Evolutionary conservation across 345 rosid species (phyloP), one percentile per base, ranked within the genome.

Genomic region (Sonneratia alba): DNA sequence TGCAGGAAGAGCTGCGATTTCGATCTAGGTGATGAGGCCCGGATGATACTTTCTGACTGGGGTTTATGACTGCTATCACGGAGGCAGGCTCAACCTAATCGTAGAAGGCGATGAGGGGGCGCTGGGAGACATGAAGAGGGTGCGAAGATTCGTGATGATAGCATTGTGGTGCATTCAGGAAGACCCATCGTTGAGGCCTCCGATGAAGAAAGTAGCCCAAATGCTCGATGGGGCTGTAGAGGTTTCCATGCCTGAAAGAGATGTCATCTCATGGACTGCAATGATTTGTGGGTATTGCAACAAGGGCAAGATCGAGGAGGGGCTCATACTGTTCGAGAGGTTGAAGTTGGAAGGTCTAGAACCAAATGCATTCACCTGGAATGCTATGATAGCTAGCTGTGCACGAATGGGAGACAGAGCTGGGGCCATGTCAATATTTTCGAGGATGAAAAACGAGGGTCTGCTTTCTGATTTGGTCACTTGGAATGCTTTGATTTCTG

Each of bases 401-500:
- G 84, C 87, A 47, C 79, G 84, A 73, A 70, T 69, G 6, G 85
- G 89, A 70, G 83, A 85, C 76, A 65, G 71, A 59, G 64, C 36
- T 59, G 75, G 70, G 40, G 84, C 81, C 12, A 73, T 77, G 32
- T 61, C 71, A 18, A 47, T 80, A 47, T 75, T 83, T 65, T 53
- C 59, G 72, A 71, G 76, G 72, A 86, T 86, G 85, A n/a, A n/a
- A 36, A 70, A 43, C 57, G 84, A 79, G 72, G 84, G 87, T 22
- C 65, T 79, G 66, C 67, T 79, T 72, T 81, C 83, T 68, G 87
- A 85, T 1, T 78, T 80, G 79, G 80, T 81, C 45, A 81, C 89
- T 68, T 87, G 88, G 92, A 85, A 85, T 76, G 85, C 88, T 4
- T 67, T 84, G 68, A 84, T 86, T 71, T 81, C 88, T 9, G 85